phyloP scores from a whole-genome alignment of 73 alveolate species.

The Paramecium octaurelia region DNA sequence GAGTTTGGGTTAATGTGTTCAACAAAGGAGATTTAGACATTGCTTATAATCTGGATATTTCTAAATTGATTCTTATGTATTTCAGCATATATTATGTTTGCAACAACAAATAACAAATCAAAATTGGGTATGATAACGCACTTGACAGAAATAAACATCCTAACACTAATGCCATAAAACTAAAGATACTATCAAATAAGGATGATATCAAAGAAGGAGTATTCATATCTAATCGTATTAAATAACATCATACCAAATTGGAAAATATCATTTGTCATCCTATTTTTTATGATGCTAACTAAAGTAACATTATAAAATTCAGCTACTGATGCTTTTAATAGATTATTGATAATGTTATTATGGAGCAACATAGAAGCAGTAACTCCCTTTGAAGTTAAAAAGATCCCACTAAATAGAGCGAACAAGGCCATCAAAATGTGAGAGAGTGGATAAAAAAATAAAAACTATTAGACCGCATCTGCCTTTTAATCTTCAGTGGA shows the following conservation, averaged over 20 bases:
- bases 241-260: background rate
- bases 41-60: background rate
- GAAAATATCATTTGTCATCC: conserved; percentile 28
- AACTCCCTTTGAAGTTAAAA: background rate
- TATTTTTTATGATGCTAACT: conserved; percentile 4
- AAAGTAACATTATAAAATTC: conserved; percentile 3
- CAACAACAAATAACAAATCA: background rate
- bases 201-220: conserved; percentile 2
- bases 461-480: background rate
- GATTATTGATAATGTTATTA: background rate
- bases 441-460: background rate
- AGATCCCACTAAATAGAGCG: background rate
- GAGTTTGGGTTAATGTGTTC: background rate
- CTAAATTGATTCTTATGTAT: background rate
- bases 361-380: background rate
- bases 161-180: background rate
- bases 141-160: background rate
- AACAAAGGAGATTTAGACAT: background rate
- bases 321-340: conserved; percentile 25
- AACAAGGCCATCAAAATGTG: background rate
- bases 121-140: background rate
- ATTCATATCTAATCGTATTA: background rate
- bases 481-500: background rate
- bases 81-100: background rate
- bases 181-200: background rate